Conservation (phyloP, 169 alveolate genomes). For the Plasmodium gaboni region DNA sequence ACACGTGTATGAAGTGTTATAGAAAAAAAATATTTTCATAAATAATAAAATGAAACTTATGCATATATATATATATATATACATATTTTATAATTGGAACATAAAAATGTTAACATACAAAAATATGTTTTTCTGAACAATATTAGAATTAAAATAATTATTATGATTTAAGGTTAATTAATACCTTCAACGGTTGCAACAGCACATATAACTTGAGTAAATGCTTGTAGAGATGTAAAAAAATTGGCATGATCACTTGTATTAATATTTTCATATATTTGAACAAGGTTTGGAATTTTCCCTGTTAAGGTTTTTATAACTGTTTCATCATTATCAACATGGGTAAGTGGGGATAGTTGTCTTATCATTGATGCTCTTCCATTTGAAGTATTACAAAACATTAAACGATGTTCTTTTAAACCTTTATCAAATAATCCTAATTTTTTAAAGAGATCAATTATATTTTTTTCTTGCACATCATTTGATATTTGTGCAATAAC, state of each 20-base stretch:
- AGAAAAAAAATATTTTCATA: constrained; percentile 26
- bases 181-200: constrained; percentile 75
- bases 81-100: background rate
- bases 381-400: constrained; percentile 80
- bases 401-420: constrained; percentile 79
- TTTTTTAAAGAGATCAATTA: constrained; percentile 48
- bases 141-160: constrained; percentile 24
- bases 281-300: constrained; percentile 78
- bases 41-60: constrained; percentile 8
- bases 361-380: constrained; percentile 87
- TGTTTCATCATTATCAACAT: constrained; percentile 79
- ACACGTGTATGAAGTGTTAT: constrained; percentile 12
- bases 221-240: constrained; percentile 70
- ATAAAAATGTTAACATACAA: no score
- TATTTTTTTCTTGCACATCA: constrained; percentile 62
- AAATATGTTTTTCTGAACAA: constrained; percentile 11
- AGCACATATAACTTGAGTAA: constrained; percentile 73
- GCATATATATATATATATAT: background rate
- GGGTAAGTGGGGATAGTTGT: constrained; percentile 84
- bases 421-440: constrained; percentile 55
- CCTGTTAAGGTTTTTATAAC: constrained; percentile 78
- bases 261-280: constrained; percentile 63
- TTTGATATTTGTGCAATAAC: constrained; percentile 66
- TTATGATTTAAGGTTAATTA: constrained; percentile 35
- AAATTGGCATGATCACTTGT: constrained; percentile 39